Evolutionary conservation across 345 rosid genomes (phyloP).

Genomic region (Physaria fendleri): DNA sequence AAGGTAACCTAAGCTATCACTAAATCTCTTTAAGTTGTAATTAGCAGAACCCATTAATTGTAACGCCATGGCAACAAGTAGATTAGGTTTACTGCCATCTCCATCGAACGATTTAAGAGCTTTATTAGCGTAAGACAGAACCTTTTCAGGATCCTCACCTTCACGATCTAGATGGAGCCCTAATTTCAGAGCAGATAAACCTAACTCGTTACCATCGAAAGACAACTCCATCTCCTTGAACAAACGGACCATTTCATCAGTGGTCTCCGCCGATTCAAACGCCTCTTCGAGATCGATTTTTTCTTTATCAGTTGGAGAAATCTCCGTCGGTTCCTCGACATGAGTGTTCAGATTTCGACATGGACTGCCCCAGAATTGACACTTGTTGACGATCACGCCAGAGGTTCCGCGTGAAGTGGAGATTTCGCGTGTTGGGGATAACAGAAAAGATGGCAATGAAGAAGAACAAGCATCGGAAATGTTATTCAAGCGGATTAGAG

Average conservation of each 20-base stretch:
- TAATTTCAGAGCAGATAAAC: slow-evolving; percentile 64
- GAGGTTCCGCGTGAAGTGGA: slow-evolving; percentile 35
- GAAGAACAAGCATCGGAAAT: slow-evolving; percentile 17
- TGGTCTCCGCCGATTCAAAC: slow-evolving; percentile 71
- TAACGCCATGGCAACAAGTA: slow-evolving; percentile 66
- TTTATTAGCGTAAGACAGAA: slow-evolving; percentile 53
- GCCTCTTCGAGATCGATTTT: slow-evolving; percentile 71
- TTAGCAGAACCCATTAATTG: slow-evolving; percentile 74
- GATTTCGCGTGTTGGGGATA: slow-evolving; percentile 15
- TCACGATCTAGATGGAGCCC: slow-evolving; percentile 87
- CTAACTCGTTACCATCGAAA: slow-evolving; percentile 67
- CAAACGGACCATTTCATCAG: slow-evolving; percentile 66
- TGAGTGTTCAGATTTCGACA: slow-evolving; percentile 48
- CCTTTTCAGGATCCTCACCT: slow-evolving; percentile 69
- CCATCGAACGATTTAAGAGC: slow-evolving; percentile 61
- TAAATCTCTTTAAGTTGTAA: slow-evolving; percentile 61
- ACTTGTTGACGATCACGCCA: slow-evolving; percentile 29
- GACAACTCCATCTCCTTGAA: slow-evolving; percentile 69
- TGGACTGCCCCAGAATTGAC: slow-evolving; percentile 33
- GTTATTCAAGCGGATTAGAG: slow-evolving; percentile 22
- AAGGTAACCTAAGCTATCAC: slow-evolving; percentile 70
- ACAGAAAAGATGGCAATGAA: slow-evolving; percentile 19
- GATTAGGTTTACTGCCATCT: slow-evolving; percentile 38
- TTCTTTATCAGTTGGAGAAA: slow-evolving; percentile 49
- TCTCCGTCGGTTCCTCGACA: slow-evolving; percentile 40